Conservation (phyloP, 257 asterid genomes). For the Capsicum chinense region DNA sequence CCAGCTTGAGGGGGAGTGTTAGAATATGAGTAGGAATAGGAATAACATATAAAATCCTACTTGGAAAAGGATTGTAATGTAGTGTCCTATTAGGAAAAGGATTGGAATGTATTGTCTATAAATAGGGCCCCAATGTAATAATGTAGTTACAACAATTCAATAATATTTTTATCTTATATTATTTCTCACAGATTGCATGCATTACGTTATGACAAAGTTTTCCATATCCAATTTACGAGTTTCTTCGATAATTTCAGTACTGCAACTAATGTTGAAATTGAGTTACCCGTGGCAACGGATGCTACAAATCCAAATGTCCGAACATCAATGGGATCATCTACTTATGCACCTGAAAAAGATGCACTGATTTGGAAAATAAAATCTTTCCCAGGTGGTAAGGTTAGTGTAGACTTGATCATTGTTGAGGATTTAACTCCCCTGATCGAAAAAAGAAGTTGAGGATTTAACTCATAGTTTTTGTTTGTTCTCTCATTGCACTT, state of each 20-base stretch:
- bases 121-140: no score
- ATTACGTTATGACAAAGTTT: slow-evolving; percentile 2
- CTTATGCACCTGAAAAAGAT: slow-evolving; percentile 94
- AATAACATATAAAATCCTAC: no score
- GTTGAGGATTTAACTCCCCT: slow-evolving; percentile 9
- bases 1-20: no score
- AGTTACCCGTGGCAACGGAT: slow-evolving; percentile 96
- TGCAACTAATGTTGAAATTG: slow-evolving; percentile 96
- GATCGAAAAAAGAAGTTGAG: no score
- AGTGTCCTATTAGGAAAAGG: no score
- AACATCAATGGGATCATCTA: slow-evolving; percentile 98
- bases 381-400: slow-evolving; percentile 99
- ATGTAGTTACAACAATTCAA: no score
- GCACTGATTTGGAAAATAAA: slow-evolving; percentile 95
- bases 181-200: neutral
- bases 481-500: slow-evolving; percentile 7
- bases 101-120: no score
- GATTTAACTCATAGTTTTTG: neutral
- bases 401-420: slow-evolving; percentile 36
- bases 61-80: no score
- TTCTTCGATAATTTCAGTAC: slow-evolving; percentile 68
- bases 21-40: no score
- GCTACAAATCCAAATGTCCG: slow-evolving; percentile 95
- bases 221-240: slow-evolving; percentile 33
- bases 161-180: no score